Evolutionary conservation across 169 alveolate genomes (phyloP).

Genomic region (Eimeria praecox): DNA sequence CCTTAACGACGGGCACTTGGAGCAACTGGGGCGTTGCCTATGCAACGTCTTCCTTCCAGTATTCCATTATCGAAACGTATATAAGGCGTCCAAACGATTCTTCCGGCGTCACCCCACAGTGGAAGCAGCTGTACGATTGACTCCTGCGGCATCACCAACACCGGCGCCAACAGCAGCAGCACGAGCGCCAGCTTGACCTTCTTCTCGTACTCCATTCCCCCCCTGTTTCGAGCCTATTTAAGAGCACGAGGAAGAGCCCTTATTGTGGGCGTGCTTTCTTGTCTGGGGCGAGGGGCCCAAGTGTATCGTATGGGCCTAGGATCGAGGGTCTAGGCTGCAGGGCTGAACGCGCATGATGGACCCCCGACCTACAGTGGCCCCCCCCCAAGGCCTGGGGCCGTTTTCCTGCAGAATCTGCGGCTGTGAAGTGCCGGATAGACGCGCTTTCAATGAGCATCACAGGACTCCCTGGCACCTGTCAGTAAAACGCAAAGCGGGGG

Average conservation of each 20-base stretch:
- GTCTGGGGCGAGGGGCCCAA: not conserved
- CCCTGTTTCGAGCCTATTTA: not conserved
- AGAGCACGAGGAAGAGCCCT: not conserved
- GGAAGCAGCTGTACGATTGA: not conserved
- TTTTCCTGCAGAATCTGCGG: conserved; percentile 58
- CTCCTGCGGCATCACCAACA: not conserved
- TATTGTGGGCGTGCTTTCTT: not conserved
- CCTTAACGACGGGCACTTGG: not conserved
- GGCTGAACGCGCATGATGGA: not conserved
- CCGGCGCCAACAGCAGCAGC: not conserved
- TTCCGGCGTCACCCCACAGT: conserved; percentile 1
- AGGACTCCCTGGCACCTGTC: conserved; percentile 57
- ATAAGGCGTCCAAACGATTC: not conserved
- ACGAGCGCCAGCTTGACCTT: not conserved
- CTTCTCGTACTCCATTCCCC: not conserved
- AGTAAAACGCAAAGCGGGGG: not conserved
- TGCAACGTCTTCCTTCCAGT: not conserved
- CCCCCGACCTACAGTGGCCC: conserved; percentile 20
- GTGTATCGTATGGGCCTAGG: not conserved
- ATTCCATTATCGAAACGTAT: not conserved
- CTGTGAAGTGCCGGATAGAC: conserved; percentile 29
- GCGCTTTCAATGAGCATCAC: conserved; percentile 53
- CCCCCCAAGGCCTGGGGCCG: conserved; percentile 22
- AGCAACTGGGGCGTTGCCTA: not conserved
- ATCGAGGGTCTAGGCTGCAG: not conserved